Conservation (phyloP, 768 basidiomycete species). For the Leccinum subgranulosum region DNA sequence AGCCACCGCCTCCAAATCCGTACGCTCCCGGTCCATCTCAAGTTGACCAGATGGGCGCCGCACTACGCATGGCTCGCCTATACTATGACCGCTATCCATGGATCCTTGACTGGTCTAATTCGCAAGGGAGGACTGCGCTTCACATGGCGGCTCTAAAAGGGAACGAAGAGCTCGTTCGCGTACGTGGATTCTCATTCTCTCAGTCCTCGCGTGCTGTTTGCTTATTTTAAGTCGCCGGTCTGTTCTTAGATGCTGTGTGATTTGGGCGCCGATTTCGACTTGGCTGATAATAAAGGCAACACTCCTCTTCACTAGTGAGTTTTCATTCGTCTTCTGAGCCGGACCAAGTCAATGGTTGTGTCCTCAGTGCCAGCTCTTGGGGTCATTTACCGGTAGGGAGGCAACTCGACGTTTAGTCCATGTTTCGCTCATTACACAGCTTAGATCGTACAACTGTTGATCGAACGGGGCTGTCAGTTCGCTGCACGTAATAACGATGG, state of each 20-base stretch:
- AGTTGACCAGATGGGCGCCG: slow-evolving; percentile 65
- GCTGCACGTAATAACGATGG: slow-evolving; percentile 84
- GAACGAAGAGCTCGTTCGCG: slow-evolving; percentile 84
- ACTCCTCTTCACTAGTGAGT: slow-evolving; percentile 91
- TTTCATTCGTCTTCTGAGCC: neutral
- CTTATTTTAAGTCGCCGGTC: slow-evolving; percentile 10
- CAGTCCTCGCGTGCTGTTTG: slow-evolving; percentile 8
- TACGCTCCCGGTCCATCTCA: slow-evolving; percentile 47
- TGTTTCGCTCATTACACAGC: slow-evolving; percentile 9
- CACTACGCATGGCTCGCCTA: slow-evolving; percentile 80
- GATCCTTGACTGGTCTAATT: slow-evolving; percentile 90
- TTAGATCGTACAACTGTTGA: slow-evolving; percentile 79
- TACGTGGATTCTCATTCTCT: slow-evolving; percentile 37
- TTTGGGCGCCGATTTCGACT: slow-evolving; percentile 83
- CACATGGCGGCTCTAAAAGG: slow-evolving; percentile 88
- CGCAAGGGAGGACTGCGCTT: slow-evolving; percentile 84
- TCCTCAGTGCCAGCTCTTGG: slow-evolving; percentile 78
- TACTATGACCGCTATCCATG: slow-evolving; percentile 86
- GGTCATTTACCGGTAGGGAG: slow-evolving; percentile 71
- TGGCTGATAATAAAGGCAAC: slow-evolving; percentile 90
- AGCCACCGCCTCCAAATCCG: slow-evolving; percentile 46
- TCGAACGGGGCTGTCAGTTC: slow-evolving; percentile 86
- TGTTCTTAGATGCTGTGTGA: slow-evolving; percentile 79
- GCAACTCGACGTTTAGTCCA: neutral
- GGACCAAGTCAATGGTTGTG: slow-evolving; percentile 6